A percentile compares a stretch with the other conserved stretches of the same genome.
phyloP scores from a whole-genome alignment of 768 basidiomycete genomes.

The Tubosaeta sp. region DNA sequence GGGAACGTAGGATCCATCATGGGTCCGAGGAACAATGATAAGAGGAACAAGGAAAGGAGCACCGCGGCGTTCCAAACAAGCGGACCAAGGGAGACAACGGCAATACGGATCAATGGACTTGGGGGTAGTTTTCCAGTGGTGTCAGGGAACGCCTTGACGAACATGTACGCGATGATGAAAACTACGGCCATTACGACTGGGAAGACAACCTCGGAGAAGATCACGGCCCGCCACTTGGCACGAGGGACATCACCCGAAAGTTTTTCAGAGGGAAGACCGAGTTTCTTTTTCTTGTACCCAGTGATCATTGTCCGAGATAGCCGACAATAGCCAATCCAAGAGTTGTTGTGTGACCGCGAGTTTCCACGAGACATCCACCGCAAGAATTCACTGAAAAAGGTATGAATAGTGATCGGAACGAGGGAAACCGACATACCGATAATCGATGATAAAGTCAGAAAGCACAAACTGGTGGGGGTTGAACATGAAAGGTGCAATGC shows the following conservation, averaged over 20 bases:
- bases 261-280: conserved; percentile 97
- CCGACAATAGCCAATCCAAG: conserved; percentile 99
- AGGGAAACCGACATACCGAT: conserved; percentile 49
- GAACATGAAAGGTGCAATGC: conserved; percentile 95
- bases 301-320: conserved; percentile 98
- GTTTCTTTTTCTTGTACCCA: conserved; percentile 98
- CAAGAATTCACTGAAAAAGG: conserved; percentile 75
- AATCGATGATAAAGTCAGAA: conserved; percentile 96
- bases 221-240: conserved; percentile 86
- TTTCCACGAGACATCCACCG: conserved; percentile 99
- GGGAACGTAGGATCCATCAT: conserved; percentile 81
- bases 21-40: conserved; percentile 90
- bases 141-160: conserved; percentile 83
- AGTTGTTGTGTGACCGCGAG: conserved; percentile 94
- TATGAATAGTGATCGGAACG: not conserved
- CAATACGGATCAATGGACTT: conserved; percentile 87
- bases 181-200: conserved; percentile 81
- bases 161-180: conserved; percentile 87
- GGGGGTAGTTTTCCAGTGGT: conserved; percentile 61
- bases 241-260: conserved; percentile 93
- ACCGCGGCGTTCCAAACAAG: conserved; percentile 94
- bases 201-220: conserved; percentile 84
- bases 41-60: conserved; percentile 80
- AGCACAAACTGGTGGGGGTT: conserved; percentile 99
- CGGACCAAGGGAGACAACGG: conserved; percentile 88